Conservation (phyloP, 441 rosid species). For the Populus trichocarpa region DNA sequence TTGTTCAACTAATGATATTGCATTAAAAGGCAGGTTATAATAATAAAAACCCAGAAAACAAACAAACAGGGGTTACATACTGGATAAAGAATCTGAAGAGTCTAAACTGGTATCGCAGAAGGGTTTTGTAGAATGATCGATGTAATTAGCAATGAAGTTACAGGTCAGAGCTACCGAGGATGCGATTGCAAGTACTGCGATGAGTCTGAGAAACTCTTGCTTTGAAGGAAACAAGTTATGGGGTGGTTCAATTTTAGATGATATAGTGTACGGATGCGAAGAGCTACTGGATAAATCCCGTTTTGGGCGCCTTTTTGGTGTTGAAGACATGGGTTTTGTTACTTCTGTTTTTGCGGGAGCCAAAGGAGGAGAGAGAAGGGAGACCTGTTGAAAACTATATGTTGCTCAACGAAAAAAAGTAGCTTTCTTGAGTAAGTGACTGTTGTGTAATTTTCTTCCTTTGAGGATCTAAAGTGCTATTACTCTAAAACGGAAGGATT, state of each 20-base stretch:
- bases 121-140: constrained; percentile 40
- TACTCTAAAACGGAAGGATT: not conserved
- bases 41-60: not conserved
- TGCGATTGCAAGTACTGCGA: constrained; percentile 56
- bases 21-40: not conserved
- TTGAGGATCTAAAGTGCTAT: not conserved
- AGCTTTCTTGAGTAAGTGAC: not conserved
- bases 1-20: not conserved
- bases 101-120: constrained; percentile 53
- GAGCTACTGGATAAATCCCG: constrained; percentile 13
- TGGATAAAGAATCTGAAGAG: constrained; percentile 41
- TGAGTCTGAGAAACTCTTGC: constrained; percentile 48
- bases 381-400: no score
- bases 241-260: constrained; percentile 56
- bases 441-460: not conserved
- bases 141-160: constrained; percentile 34
- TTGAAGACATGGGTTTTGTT: constrained; percentile 34
- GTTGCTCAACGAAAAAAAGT: not conserved
- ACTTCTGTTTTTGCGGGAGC: not conserved
- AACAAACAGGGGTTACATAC: constrained; percentile 25
- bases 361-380: not conserved
- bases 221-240: constrained; percentile 59
- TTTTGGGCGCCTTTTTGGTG: constrained; percentile 44
- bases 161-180: constrained; percentile 58
- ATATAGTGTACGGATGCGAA: constrained; percentile 28